Evolutionary conservation across 768 basidiomycete species (phyloP).

Genomic region (Xerocomellus intermedius): DNA sequence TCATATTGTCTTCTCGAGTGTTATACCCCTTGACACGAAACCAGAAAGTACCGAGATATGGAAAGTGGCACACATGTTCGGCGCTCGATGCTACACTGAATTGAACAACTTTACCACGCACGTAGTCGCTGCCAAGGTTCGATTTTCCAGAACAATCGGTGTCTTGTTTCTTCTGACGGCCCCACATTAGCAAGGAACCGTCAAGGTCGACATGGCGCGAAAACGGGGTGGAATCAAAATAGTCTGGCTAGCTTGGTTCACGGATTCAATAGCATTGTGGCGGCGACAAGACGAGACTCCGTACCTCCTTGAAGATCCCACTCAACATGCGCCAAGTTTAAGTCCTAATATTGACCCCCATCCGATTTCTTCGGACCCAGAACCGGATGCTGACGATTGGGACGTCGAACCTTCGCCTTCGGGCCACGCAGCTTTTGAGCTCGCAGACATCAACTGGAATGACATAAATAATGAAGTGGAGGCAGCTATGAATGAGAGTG

Average conservation of each 20-base stretch:
- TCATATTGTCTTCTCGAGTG: slow-evolving; percentile 88
- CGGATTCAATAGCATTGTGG: slow-evolving; percentile 89
- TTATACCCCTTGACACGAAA: slow-evolving; percentile 85
- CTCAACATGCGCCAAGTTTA: slow-evolving; percentile 38
- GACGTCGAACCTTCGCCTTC: slow-evolving; percentile 44
- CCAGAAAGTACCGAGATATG: slow-evolving; percentile 84
- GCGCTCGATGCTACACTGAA: slow-evolving; percentile 76
- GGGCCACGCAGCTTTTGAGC: slow-evolving; percentile 40
- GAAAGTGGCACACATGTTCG: slow-evolving; percentile 84
- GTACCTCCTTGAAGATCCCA: slow-evolving; percentile 69
- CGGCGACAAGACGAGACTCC: slow-evolving; percentile 70
- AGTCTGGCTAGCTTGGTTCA: slow-evolving; percentile 89
- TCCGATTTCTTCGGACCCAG: slow-evolving; percentile 63
- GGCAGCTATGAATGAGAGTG: slow-evolving; percentile 80
- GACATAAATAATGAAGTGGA: slow-evolving; percentile 86
- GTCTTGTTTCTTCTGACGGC: slow-evolving; percentile 5
- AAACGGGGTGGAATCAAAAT: slow-evolving; percentile 76
- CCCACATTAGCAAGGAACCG: slow-evolving; percentile 69
- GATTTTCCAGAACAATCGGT: slow-evolving; percentile 4
- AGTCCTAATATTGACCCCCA: slow-evolving; percentile 47
- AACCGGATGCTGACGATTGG: slow-evolving; percentile 70
- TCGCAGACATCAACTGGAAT: slow-evolving; percentile 73
- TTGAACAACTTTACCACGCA: slow-evolving; percentile 73
- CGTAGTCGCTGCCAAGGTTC: slow-evolving; percentile 86
- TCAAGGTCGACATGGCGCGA: slow-evolving; percentile 85